Evolutionary conservation across 2,329 filamentous ascomycete species (phyloP).

Genomic region (Alternaria angustiovoidea): DNA sequence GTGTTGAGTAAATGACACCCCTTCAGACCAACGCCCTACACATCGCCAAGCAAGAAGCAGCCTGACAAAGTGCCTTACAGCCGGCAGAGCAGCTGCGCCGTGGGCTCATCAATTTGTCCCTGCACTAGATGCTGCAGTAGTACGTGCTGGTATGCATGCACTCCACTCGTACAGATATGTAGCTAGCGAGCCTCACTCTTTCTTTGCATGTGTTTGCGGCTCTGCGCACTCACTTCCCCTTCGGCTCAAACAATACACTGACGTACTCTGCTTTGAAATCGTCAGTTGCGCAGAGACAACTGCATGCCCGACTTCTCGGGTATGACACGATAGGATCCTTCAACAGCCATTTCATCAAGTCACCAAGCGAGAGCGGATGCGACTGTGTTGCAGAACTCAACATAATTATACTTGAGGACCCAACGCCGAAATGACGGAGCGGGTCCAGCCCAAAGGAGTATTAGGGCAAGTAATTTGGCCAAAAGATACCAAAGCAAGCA

Average conservation of each 20-base stretch:
- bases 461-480: slow-evolving; percentile 32
- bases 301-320: background rate
- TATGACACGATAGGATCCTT: background rate
- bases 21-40: slow-evolving; percentile 15
- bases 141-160: slow-evolving; percentile 1
- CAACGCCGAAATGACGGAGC: slow-evolving; percentile 24
- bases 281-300: background rate
- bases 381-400: slow-evolving; percentile 1
- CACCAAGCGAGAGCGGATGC: background rate
- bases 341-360: slow-evolving; percentile 8
- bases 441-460: slow-evolving; percentile 39
- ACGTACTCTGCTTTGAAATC: background rate
- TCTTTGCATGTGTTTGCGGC: slow-evolving; percentile 16
- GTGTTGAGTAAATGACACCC: slow-evolving; percentile 10
- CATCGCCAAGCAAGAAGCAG: slow-evolving; percentile 32
- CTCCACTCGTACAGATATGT: slow-evolving; percentile 4
- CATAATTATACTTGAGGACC: slow-evolving; percentile 25
- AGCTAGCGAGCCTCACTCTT: slow-evolving; percentile 30
- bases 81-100: slow-evolving; percentile 31
- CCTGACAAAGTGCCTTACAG: slow-evolving; percentile 31
- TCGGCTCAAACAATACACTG: background rate
- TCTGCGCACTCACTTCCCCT: slow-evolving; percentile 13
- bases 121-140: slow-evolving; percentile 18
- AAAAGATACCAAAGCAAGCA: slow-evolving; percentile 32
- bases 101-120: slow-evolving; percentile 20